Evolutionary conservation across 306 rosid species (phyloP).

Genomic region (Gastrolobium villosum): DNA sequence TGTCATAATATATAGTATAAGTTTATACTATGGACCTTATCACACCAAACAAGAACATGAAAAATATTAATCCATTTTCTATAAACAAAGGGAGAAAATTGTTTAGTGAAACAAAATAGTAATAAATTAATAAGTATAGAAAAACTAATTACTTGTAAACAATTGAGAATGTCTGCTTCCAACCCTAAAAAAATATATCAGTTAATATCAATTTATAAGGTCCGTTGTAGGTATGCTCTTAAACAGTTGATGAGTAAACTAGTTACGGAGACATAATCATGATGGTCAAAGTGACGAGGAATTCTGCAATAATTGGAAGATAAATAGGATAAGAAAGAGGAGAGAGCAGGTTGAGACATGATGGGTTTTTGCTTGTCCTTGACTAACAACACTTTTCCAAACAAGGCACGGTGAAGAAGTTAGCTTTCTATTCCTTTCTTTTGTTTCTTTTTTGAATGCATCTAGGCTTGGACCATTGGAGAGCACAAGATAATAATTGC

Average conservation of each 20-base stretch:
- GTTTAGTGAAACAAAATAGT: not conserved
- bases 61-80: too few species aligned
- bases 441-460: conserved; percentile 28
- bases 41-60: too few species aligned
- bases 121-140: not conserved
- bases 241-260: not conserved
- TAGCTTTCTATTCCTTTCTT: conserved; percentile 38
- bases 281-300: conserved; percentile 45
- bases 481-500: conserved; percentile 44
- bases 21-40: too few species aligned
- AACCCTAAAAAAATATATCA: too few species aligned
- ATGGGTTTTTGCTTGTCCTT: conserved; percentile 43
- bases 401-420: conserved; percentile 42
- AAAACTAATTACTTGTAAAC: not conserved
- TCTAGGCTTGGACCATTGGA: conserved; percentile 31
- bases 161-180: not conserved
- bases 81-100: not conserved
- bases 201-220: not conserved
- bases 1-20: too few species aligned
- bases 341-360: conserved; percentile 43
- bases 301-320: conserved; percentile 46
- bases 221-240: not conserved
- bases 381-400: conserved; percentile 40
- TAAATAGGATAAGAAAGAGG: not conserved
- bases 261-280: conserved; percentile 16